A percentile compares a stretch with the other conserved stretches of the same genome.
phyloP scores from a whole-genome alignment of 176 grass and related monocot species.

The Poa pratensis region DNA sequence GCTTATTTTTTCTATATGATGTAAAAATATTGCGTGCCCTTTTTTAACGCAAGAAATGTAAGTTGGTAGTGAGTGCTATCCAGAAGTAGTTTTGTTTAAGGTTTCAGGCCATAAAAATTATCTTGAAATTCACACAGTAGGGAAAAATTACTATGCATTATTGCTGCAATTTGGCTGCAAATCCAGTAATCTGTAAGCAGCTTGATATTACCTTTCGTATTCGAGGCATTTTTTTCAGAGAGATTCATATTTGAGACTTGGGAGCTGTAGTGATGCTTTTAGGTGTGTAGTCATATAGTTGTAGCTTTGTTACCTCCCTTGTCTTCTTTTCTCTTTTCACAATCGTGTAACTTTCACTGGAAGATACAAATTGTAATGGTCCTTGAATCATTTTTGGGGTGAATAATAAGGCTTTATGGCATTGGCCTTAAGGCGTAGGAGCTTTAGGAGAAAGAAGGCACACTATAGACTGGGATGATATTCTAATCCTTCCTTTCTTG shows the following conservation, averaged over 20 bases:
- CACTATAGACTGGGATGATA: neutral
- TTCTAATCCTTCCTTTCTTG: neutral
- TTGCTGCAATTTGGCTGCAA: neutral
- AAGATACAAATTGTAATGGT: constrained; percentile 8
- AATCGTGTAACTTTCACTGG: neutral
- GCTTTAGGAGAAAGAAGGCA: neutral
- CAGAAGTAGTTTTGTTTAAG: constrained; percentile 5
- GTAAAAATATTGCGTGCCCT: neutral
- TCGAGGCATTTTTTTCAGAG: neutral
- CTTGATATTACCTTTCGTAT: neutral
- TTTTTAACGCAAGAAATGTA: neutral
- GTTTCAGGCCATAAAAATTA: neutral
- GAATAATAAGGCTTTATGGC: neutral
- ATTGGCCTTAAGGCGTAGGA: neutral
- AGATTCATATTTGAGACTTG: neutral
- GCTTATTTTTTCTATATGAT: neutral
- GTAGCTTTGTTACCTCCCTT: neutral
- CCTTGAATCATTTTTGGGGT: neutral
- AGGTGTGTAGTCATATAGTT: neutral
- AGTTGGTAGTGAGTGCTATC: neutral
- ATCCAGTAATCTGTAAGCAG: neutral
- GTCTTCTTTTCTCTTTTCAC: neutral
- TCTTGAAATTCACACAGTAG: neutral
- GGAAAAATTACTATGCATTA: constrained; percentile 1
- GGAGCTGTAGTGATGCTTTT: neutral